Conservation (phyloP, 768 basidiomycete genomes). For the Lactarius trivialis region DNA sequence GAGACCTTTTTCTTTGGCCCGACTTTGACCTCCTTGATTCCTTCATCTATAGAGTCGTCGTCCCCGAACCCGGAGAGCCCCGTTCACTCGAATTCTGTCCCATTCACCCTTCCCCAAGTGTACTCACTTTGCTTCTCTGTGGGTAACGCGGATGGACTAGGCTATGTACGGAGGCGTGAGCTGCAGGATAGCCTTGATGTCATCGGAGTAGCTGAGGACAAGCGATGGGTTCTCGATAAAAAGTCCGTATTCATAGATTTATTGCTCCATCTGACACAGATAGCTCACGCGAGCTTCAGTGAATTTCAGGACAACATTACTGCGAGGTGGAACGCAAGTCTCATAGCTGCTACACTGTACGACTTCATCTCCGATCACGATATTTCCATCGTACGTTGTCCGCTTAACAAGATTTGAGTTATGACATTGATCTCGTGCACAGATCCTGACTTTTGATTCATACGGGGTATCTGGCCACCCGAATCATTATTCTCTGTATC, state of each 20-base stretch:
- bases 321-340: constrained; percentile 50
- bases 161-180: constrained; percentile 52
- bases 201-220: constrained; percentile 52
- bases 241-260: constrained; percentile 37
- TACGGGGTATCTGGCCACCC: constrained; percentile 77
- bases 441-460: constrained; percentile 85
- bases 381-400: constrained; percentile 53
- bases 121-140: constrained; percentile 68
- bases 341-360: constrained; percentile 52
- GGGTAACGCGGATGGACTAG: constrained; percentile 77
- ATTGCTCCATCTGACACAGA: constrained; percentile 12
- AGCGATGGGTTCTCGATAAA: constrained; percentile 59
- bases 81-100: background rate
- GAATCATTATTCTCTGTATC: constrained; percentile 71
- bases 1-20: constrained; percentile 94
- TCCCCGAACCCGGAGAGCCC: background rate
- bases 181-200: constrained; percentile 56
- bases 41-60: background rate
- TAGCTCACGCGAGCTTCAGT: constrained; percentile 32
- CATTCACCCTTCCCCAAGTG: constrained; percentile 30
- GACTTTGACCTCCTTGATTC: constrained; percentile 53
- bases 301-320: constrained; percentile 73
- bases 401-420: background rate
- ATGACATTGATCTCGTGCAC: constrained; percentile 21
- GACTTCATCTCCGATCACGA: constrained; percentile 52